A percentile compares a stretch with the other conserved stretches of the same genome.
phyloP scores from a whole-genome alignment of 2,329 filamentous ascomycete species.

The Salinomyces thailandicus region DNA sequence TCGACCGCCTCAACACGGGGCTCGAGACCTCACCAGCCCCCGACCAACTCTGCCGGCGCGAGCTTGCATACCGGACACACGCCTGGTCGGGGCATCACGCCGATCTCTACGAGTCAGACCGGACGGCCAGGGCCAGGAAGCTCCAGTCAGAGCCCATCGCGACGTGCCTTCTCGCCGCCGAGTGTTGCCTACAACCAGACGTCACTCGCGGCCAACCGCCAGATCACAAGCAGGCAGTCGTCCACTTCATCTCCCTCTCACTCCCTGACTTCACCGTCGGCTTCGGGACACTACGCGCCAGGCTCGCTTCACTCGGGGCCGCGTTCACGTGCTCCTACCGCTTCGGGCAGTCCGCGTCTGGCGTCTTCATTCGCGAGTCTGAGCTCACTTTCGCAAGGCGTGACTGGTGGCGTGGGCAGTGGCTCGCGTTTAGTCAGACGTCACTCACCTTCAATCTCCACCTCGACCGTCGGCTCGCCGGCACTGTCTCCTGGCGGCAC shows the following conservation, averaged over 20 bases:
- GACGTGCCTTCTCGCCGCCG: slow-evolving; percentile 42
- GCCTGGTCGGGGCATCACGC: slow-evolving; percentile 47
- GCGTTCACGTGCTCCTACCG: slow-evolving; percentile 46
- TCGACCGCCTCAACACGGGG: slow-evolving; percentile 26
- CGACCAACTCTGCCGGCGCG: slow-evolving; percentile 50
- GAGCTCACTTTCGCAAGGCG: slow-evolving; percentile 37
- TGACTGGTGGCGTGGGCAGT: slow-evolving; percentile 41
- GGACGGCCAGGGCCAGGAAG: slow-evolving; percentile 36
- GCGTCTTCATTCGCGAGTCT: slow-evolving; percentile 46
- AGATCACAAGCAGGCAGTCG: slow-evolving; percentile 43
- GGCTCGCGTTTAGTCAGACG: slow-evolving; percentile 44
- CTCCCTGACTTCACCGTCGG: slow-evolving; percentile 44
- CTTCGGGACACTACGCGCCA: slow-evolving; percentile 43
- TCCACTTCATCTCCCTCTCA: slow-evolving; percentile 46
- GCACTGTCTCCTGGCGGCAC: slow-evolving; percentile 41
- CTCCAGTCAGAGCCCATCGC: slow-evolving; percentile 41
- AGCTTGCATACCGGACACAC: slow-evolving; percentile 44
- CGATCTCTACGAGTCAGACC: slow-evolving; percentile 39
- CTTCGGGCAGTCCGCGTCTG: slow-evolving; percentile 44
- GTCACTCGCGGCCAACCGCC: slow-evolving; percentile 39
- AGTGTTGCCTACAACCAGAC: slow-evolving; percentile 44
- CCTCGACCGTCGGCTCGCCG: slow-evolving; percentile 42
- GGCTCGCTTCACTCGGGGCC: slow-evolving; percentile 46
- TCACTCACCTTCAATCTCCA: slow-evolving; percentile 50
- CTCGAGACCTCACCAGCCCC: slow-evolving; percentile 40